A percentile compares a stretch with the other conserved stretches of the same genome.
These are phyloP conservation scores for Neoboletus brunneissimus DNA, from an alignment of 768 basidiomycete species.

Conservation along the genomic window DNA sequence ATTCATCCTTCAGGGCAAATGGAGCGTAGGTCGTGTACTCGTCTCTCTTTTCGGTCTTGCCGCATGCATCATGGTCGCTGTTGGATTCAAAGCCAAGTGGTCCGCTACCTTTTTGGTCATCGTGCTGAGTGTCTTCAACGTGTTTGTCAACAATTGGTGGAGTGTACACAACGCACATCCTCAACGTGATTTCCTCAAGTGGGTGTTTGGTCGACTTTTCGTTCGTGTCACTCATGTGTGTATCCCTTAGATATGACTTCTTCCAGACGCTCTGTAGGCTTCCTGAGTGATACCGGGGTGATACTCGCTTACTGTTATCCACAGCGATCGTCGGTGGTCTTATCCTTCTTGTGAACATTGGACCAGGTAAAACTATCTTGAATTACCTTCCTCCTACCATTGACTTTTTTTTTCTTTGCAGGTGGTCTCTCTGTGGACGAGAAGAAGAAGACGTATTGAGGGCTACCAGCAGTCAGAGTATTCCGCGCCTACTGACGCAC, in stretches of 20 bases:
- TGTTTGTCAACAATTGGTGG: conserved; percentile 99
- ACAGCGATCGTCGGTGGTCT: conserved; percentile 93
- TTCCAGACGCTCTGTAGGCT: conserved; percentile 86
- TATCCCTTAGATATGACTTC: conserved; percentile 81
- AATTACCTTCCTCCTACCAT: background rate
- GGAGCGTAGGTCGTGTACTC: conserved; percentile 82
- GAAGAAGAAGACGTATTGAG: conserved; percentile 93
- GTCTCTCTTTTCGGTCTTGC: conserved; percentile 88
- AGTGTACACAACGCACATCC: conserved; percentile 88
- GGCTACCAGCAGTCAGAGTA: background rate
- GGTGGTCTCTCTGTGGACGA: conserved; percentile 97
- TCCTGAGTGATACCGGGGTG: background rate
- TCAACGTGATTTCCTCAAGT: conserved; percentile 98
- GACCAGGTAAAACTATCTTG: conserved; percentile 63
- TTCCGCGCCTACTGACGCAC: background rate
- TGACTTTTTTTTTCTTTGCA: conserved; percentile 27
- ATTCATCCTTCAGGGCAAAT: conserved; percentile 90
- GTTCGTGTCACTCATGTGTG: conserved; percentile 21
- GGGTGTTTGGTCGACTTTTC: conserved; percentile 28
- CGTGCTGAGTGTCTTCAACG: conserved; percentile 91
- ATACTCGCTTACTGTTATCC: conserved; percentile 8
- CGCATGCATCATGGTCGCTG: conserved; percentile 93
- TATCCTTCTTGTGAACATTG: conserved; percentile 96
- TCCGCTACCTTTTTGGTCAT: conserved; percentile 94
- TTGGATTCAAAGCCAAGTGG: conserved; percentile 99